These are phyloP conservation scores for Fomitiporia mediterranea DNA, from an alignment of 1,284 basidiomycete genomes.

Conservation along the genomic window DNA sequence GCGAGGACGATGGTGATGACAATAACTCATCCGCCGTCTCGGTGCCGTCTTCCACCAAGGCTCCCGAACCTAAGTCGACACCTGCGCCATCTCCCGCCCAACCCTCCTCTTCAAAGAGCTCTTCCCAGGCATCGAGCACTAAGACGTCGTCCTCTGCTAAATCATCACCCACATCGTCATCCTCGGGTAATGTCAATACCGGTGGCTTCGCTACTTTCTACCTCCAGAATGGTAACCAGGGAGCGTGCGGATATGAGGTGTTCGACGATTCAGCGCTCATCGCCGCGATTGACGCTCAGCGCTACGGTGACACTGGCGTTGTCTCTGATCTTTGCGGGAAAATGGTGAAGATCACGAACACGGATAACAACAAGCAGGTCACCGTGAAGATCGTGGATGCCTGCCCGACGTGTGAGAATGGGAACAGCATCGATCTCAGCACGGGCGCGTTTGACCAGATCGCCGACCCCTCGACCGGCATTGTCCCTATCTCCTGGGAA, in stretches of 20 bases:
- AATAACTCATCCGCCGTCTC: neutral
- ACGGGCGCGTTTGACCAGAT: slow-evolving; percentile 66
- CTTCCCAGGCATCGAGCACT: slow-evolving; percentile 3
- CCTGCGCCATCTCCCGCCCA: neutral
- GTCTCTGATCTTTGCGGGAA: slow-evolving; percentile 61
- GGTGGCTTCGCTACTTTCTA: slow-evolving; percentile 50
- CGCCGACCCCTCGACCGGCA: slow-evolving; percentile 49
- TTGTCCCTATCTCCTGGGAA: slow-evolving; percentile 52
- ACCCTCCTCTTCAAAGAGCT: slow-evolving; percentile 18
- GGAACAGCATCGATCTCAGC: slow-evolving; percentile 78
- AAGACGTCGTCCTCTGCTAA: slow-evolving; percentile 16
- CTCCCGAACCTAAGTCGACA: slow-evolving; percentile 19
- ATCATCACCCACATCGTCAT: slow-evolving; percentile 12
- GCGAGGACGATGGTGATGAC: slow-evolving; percentile 3
- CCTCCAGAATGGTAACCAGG: slow-evolving; percentile 62
- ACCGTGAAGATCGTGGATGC: slow-evolving; percentile 69
- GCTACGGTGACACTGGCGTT: slow-evolving; percentile 47
- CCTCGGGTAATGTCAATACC: slow-evolving; percentile 24
- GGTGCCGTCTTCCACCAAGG: slow-evolving; percentile 22
- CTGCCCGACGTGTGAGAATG: slow-evolving; percentile 76
- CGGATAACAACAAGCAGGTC: slow-evolving; percentile 49
- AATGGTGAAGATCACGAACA: slow-evolving; percentile 61
- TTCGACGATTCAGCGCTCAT: slow-evolving; percentile 65
- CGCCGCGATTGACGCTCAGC: slow-evolving; percentile 56
- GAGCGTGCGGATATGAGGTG: slow-evolving; percentile 70